Conservation (phyloP, 2,329 filamentous ascomycete genomes). For the Ophiostoma sp. region DNA sequence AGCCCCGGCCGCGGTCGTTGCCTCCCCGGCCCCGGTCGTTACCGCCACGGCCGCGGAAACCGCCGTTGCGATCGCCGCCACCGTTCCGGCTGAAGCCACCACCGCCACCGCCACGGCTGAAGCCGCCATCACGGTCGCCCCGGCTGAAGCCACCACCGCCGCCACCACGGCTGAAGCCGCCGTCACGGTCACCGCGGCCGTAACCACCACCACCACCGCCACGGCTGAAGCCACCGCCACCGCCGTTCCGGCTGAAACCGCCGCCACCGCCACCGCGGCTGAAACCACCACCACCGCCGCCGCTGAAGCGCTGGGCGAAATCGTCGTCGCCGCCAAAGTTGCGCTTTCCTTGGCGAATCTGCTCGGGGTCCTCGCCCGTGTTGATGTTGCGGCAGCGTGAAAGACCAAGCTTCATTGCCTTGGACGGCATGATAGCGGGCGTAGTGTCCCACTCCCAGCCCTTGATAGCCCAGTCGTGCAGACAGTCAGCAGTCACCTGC, state of each 20-base stretch:
- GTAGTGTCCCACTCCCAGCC: slow-evolving; percentile 49
- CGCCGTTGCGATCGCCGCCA: neutral
- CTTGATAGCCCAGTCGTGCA: slow-evolving; percentile 49
- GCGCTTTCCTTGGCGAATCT: slow-evolving; percentile 11
- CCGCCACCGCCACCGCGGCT: neutral
- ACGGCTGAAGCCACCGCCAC: slow-evolving; percentile 7
- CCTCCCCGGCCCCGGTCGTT: neutral
- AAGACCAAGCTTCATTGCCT: slow-evolving; percentile 29
- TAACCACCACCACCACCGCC: slow-evolving; percentile 6
- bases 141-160: neutral
- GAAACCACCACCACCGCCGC: neutral
- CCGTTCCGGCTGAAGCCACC: neutral
- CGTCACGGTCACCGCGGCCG: neutral
- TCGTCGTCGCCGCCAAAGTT: slow-evolving; percentile 13
- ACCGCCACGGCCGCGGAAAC: neutral
- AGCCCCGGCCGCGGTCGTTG: slow-evolving; percentile 6
- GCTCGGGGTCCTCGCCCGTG: neutral
- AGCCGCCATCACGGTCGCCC: neutral
- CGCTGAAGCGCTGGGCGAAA: neutral
- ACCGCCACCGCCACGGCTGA: neutral
- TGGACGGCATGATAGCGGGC: slow-evolving; percentile 33
- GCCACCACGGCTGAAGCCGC: neutral
- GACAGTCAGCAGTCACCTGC: slow-evolving; percentile 39
- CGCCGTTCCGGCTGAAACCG: neutral
- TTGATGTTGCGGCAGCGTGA: slow-evolving; percentile 13